These are phyloP conservation scores for Rhazya stricta DNA, from an alignment of 257 asterid species.

Conservation along the genomic window DNA sequence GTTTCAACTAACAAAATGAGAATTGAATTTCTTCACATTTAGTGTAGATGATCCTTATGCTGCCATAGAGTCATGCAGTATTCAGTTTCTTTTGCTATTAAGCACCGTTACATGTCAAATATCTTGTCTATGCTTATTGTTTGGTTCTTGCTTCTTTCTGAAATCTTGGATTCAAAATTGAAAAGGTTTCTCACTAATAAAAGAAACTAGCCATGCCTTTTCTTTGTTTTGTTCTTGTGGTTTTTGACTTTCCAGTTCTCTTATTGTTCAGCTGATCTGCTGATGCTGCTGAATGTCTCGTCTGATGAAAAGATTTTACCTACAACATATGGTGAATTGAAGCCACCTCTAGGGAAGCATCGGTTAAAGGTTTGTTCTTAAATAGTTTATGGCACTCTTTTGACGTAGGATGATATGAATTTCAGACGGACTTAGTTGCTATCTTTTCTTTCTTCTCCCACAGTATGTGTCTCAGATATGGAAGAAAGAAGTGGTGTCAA, in stretches of 20 bases:
- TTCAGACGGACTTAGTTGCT: too few relatives aligned
- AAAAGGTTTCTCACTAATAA: neutral
- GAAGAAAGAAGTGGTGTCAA: neutral
- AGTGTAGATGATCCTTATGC: neutral
- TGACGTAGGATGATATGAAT: neutral
- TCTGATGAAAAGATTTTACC: conserved; percentile 73
- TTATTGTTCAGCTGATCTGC: conserved; percentile 64
- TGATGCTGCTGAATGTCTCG: conserved; percentile 65
- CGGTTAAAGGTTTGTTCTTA: conserved; percentile 67
- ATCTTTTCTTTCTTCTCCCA: neutral
- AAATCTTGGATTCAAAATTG: neutral
- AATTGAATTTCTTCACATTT: neutral
- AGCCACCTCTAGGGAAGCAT: conserved; percentile 96
- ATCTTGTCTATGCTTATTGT: neutral
- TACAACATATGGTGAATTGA: conserved; percentile 82
- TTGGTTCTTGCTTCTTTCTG: neutral
- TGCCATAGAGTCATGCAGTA: neutral
- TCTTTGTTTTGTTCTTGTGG: neutral
- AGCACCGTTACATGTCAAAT: neutral
- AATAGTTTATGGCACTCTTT: neutral
- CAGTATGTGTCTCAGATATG: neutral
- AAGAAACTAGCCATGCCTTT: neutral
- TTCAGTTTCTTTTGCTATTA: neutral
- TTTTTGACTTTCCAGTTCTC: neutral
- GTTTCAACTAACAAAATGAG: neutral